phyloP scores from a whole-genome alignment of 1,284 basidiomycete genomes.

The Papiliotrema flavescens region DNA sequence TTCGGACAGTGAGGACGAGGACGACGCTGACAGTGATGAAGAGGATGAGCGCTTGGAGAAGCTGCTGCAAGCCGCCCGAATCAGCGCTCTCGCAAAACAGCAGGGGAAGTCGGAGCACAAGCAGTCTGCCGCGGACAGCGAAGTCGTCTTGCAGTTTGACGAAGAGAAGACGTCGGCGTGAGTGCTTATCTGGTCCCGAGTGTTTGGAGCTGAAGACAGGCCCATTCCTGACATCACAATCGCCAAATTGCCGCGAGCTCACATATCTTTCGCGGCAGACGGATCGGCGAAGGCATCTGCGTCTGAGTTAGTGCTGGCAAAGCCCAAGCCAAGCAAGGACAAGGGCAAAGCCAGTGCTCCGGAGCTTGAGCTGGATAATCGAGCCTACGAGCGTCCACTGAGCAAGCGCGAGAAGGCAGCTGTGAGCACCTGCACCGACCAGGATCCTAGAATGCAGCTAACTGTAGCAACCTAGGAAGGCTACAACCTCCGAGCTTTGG shows the following conservation, averaged over 20 bases:
- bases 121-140: constrained; percentile 21
- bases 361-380: constrained; percentile 35
- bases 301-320: constrained; percentile 4
- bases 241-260: constrained; percentile 57
- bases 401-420: constrained; percentile 40
- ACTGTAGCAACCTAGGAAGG: constrained; percentile 55
- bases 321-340: neutral
- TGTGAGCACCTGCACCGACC: constrained; percentile 26
- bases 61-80: constrained; percentile 59
- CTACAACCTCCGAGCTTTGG: constrained; percentile 80
- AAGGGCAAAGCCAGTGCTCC: constrained; percentile 15
- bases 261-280: constrained; percentile 49
- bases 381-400: constrained; percentile 53
- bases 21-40: constrained; percentile 6
- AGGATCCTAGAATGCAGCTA: neutral
- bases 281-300: constrained; percentile 23
- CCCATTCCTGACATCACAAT: constrained; percentile 50
- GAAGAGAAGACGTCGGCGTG: constrained; percentile 41
- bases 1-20: constrained; percentile 5
- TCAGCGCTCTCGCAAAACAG: constrained; percentile 50
- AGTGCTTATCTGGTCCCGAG: constrained; percentile 5
- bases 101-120: constrained; percentile 30
- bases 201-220: constrained; percentile 45
- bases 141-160: constrained; percentile 30
- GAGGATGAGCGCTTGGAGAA: constrained; percentile 60